Percentiles rank a stretch among this genome's conserved stretches.
Conservation (phyloP, 208 protist genomes). For the Crithidia thermophila region DNA sequence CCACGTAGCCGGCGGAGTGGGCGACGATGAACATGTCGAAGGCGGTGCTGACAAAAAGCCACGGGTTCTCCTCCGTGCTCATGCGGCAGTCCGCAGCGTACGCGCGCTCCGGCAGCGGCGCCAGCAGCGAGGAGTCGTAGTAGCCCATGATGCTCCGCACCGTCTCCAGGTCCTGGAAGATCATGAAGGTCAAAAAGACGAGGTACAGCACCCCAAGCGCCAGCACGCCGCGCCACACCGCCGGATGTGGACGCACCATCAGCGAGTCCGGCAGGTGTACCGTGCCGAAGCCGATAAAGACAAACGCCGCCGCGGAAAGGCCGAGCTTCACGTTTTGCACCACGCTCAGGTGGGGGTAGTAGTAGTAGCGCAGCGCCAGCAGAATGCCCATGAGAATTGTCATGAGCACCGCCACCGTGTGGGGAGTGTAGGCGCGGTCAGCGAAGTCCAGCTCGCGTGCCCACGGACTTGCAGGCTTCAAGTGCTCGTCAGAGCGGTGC, state of each 20-base stretch:
- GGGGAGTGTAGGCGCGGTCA: slow-evolving; percentile 62
- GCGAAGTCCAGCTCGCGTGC: slow-evolving; percentile 56
- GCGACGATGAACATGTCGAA: slow-evolving; percentile 96
- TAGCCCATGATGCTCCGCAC: slow-evolving; percentile 59
- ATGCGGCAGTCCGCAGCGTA: slow-evolving; percentile 96
- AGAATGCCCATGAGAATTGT: slow-evolving; percentile 49
- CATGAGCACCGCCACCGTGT: slow-evolving; percentile 63
- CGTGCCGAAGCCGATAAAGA: slow-evolving; percentile 92
- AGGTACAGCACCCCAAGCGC: slow-evolving; percentile 93
- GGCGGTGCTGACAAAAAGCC: slow-evolving; percentile 72
- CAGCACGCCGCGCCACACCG: slow-evolving; percentile 94
- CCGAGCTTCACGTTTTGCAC: slow-evolving; percentile 70
- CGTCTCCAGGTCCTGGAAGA: slow-evolving; percentile 90
- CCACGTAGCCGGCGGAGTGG: slow-evolving; percentile 94
- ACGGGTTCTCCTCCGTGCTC: slow-evolving; percentile 83
- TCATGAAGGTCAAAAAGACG: slow-evolving; percentile 88
- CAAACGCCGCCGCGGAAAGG: slow-evolving; percentile 57
- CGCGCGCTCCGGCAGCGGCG: slow-evolving; percentile 76
- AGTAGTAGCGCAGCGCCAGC: slow-evolving; percentile 66
- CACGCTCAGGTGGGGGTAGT: slow-evolving; percentile 46
- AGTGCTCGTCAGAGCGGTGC: slow-evolving; percentile 17
- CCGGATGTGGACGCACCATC: slow-evolving; percentile 96
- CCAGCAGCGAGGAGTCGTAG: slow-evolving; percentile 83
- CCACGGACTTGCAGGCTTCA: slow-evolving; percentile 51
- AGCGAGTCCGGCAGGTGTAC: slow-evolving; percentile 92